Evolutionary conservation across 140 eudicot genomes (phyloP).

Genomic region (Stevia rebaudiana): DNA sequence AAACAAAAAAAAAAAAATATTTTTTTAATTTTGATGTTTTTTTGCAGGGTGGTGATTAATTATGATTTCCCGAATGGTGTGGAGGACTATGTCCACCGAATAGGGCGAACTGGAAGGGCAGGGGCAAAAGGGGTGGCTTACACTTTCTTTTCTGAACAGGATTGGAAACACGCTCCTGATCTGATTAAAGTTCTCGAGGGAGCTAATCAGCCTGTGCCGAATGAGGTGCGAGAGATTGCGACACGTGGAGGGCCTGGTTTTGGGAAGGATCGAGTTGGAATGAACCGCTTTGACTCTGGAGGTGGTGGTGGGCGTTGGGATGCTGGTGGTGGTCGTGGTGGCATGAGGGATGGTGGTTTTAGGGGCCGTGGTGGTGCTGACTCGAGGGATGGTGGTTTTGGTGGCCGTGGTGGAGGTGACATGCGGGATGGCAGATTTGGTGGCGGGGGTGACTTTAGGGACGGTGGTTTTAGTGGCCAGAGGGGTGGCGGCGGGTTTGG

Average conservation of each 20-base stretch:
- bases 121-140: slow-evolving; percentile 85
- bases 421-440: slow-evolving; percentile 57
- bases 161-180: slow-evolving; percentile 86
- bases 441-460: slow-evolving; percentile 57
- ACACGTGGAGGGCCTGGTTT: slow-evolving; percentile 67
- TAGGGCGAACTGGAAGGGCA: slow-evolving; percentile 90
- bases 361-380: slow-evolving; percentile 73
- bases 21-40: background rate
- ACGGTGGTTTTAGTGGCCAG: slow-evolving; percentile 46
- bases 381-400: slow-evolving; percentile 47
- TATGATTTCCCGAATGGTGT: slow-evolving; percentile 88
- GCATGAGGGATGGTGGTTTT: slow-evolving; percentile 51
- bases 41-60: slow-evolving; percentile 77
- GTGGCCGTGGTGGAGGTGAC: slow-evolving; percentile 70
- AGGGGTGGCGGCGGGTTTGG: slow-evolving; percentile 55
- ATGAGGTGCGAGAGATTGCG: slow-evolving; percentile 73
- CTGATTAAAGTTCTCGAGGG: slow-evolving; percentile 83
- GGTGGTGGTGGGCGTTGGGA: slow-evolving; percentile 67
- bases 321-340: slow-evolving; percentile 70
- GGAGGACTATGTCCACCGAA: slow-evolving; percentile 91
- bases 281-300: slow-evolving; percentile 47
- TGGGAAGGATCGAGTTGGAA: slow-evolving; percentile 54
- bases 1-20: background rate
- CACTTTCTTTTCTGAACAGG: slow-evolving; percentile 88
- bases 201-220: slow-evolving; percentile 82